Evolutionary conservation across 495 filamentous ascomycete species (phyloP), one percentile per base, ranked within the genome.

Genomic region (Stereocaulon alpinum): DNA sequence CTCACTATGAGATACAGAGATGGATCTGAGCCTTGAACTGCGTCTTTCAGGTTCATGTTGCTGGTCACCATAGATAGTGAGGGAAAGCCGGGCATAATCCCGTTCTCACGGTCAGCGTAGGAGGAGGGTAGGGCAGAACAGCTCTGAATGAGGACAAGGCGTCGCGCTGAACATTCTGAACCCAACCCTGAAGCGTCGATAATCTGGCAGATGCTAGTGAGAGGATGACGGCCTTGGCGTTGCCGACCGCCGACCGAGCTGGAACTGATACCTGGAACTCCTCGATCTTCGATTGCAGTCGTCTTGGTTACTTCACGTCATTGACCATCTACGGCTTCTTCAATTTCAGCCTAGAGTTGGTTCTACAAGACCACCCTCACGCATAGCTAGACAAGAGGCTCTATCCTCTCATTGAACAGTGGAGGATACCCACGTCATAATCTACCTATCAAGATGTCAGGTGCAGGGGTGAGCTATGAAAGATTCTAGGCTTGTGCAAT

Each of bases 1-100:
- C 87, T 74, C 70, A 91, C 87, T 60, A 95, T 88, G 58, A 95
- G 74, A 66, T 87, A 86, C 55, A 94, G 74, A 69, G 91, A 85
- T 55, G 76, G 69, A 71, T 80, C 69, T 54, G 73, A 71, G 59
- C 40, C 44, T 20, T 47, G 41, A 17, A 29, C 2, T 5, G 50
- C 4, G n/a, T 6, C 22, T 43, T 60, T 60, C 1, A 41, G 14
- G 2, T 6, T 6, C 6, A 72, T 72, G 67, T 72, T 67, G 64
- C 71, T 66, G 68, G 70, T 70, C 67, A 74, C 72, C 71, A 77
- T 78, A 67, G 71, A 76, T 66, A 63, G 75, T 77, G 74, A 77
- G 74, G 70, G 74, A 72, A 74, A 75, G 70, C 81, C 82, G 69
- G 82, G 82, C 81, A 84, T 85, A 67, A 64, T 71, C 71, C 69